Evolutionary conservation across 1,284 basidiomycete species (phyloP).

Genomic region (Papiliotrema terrestris): DNA sequence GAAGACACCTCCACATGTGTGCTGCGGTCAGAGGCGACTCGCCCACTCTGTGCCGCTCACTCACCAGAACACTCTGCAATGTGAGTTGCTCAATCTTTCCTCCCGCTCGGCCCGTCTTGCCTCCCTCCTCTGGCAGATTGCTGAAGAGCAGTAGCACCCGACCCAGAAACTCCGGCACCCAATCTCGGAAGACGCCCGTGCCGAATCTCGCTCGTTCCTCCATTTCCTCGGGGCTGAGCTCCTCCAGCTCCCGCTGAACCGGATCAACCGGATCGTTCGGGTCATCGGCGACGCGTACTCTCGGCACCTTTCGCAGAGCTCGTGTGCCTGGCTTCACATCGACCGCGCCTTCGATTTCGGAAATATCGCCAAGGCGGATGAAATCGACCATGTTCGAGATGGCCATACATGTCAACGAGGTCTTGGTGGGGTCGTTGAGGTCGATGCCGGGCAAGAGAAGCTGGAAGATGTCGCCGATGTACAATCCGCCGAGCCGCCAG

Average conservation of each 20-base stretch:
- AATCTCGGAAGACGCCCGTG: constrained; percentile 57
- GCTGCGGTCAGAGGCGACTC: constrained; percentile 12
- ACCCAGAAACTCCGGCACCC: constrained; percentile 83
- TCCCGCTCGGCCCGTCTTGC: constrained; percentile 44
- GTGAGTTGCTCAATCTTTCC: constrained; percentile 49
- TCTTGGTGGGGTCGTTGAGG: constrained; percentile 91
- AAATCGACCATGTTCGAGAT: constrained; percentile 73
- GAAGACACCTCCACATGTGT: constrained; percentile 62
- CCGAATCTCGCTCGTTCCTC: constrained; percentile 38
- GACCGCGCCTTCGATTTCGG: constrained; percentile 29
- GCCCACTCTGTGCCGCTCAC: background rate
- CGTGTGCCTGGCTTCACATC: constrained; percentile 22
- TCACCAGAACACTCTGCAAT: constrained; percentile 32
- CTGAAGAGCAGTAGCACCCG: constrained; percentile 84
- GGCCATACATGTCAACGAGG: constrained; percentile 50
- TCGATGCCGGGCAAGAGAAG: constrained; percentile 69
- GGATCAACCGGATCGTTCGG: constrained; percentile 42
- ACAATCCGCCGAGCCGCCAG: constrained; percentile 78
- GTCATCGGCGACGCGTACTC: constrained; percentile 35
- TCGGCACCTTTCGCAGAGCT: constrained; percentile 21
- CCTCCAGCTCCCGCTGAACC: constrained; percentile 34
- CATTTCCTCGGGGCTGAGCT: constrained; percentile 37
- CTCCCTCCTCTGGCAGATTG: constrained; percentile 80
- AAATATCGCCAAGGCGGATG: constrained; percentile 60
- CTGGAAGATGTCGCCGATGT: constrained; percentile 82